A percentile compares a stretch with the other conserved stretches of the same genome.
Evolutionary conservation across 2,329 filamentous ascomycete genomes (phyloP).

Genomic region (Anisogramma anomala): DNA sequence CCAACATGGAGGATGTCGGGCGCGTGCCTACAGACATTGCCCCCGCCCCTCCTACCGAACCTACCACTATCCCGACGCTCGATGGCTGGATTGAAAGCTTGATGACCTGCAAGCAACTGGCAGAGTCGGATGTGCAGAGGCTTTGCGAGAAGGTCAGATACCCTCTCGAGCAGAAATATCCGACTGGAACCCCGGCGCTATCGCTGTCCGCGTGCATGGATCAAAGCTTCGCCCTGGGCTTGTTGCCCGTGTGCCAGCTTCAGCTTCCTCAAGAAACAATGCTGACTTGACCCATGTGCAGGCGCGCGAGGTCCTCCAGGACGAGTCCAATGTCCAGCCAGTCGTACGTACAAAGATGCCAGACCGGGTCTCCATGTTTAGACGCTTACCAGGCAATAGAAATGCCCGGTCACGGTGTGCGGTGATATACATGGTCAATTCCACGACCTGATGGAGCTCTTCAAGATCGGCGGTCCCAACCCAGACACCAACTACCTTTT

Average conservation of each 20-base stretch:
- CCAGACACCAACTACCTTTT: conserved; percentile 99
- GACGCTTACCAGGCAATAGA: conserved; percentile 40
- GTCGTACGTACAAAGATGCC: conserved; percentile 54
- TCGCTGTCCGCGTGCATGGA: background rate
- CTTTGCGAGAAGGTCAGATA: conserved; percentile 85
- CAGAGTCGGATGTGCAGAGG: conserved; percentile 86
- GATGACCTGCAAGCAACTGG: conserved; percentile 97
- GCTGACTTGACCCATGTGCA: conserved; percentile 31
- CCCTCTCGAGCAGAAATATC: background rate
- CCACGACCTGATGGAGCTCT: conserved; percentile 97
- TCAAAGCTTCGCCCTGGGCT: background rate
- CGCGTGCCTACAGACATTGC: conserved; percentile 72
- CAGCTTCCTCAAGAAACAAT: conserved; percentile 11
- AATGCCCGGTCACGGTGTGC: conserved; percentile 97
- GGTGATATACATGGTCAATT: conserved; percentile 99
- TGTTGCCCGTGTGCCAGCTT: conserved; percentile 10
- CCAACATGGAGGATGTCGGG: conserved; percentile 97
- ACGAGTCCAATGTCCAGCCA: conserved; percentile 97
- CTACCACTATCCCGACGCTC: conserved; percentile 79
- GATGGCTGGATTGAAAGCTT: conserved; percentile 98
- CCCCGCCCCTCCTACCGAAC: conserved; percentile 57
- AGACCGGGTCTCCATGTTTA: background rate
- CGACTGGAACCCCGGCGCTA: background rate
- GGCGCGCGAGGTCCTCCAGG: conserved; percentile 92
- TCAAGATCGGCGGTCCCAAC: conserved; percentile 96